These are phyloP conservation scores for Fusarium mexicanum DNA, from an alignment of 2,329 filamentous ascomycete genomes.

Conservation along the genomic window DNA sequence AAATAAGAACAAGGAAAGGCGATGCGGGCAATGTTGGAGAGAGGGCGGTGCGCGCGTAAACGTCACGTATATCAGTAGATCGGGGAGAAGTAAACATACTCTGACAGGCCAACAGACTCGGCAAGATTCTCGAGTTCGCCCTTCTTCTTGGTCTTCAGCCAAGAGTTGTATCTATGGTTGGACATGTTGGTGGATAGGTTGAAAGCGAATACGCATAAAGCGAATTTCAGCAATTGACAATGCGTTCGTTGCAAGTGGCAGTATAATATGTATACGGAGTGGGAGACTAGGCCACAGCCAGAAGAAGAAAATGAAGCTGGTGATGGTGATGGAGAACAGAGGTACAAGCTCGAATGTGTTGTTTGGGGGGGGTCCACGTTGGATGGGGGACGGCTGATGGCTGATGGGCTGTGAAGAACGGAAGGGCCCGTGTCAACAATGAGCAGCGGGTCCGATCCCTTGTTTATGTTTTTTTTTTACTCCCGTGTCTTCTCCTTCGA, in stretches of 20 bases:
- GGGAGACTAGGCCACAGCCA: background rate
- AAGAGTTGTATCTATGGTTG: conserved; percentile 64
- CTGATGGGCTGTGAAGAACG: conserved; percentile 17
- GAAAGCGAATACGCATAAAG: conserved; percentile 38
- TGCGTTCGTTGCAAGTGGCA: background rate
- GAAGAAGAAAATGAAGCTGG: conserved; percentile 19
- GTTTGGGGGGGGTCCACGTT: conserved; percentile 25
- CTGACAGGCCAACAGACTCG: conserved; percentile 72
- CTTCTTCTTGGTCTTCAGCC: conserved; percentile 86
- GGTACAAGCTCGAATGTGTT: conserved; percentile 24
- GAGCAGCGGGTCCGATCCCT: conserved; percentile 25
- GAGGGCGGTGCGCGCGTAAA: background rate
- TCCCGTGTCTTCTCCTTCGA: conserved; percentile 12
- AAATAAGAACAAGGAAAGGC: conserved; percentile 13
- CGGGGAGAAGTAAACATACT: conserved; percentile 63
- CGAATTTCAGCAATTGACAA: background rate
- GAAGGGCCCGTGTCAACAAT: conserved; percentile 21
- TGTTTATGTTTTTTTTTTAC: conserved; percentile 41
- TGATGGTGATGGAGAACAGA: conserved; percentile 28
- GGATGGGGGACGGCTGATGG: conserved; percentile 21
- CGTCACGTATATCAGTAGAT: background rate
- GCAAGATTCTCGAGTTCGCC: conserved; percentile 80
- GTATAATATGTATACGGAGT: background rate
- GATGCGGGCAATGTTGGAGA: conserved; percentile 14
- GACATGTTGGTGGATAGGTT: conserved; percentile 32